Evolutionary conservation across 306 rosid genomes (phyloP), one percentile per base, ranked within the genome.

Genomic region (Alnus glutinosa): DNA sequence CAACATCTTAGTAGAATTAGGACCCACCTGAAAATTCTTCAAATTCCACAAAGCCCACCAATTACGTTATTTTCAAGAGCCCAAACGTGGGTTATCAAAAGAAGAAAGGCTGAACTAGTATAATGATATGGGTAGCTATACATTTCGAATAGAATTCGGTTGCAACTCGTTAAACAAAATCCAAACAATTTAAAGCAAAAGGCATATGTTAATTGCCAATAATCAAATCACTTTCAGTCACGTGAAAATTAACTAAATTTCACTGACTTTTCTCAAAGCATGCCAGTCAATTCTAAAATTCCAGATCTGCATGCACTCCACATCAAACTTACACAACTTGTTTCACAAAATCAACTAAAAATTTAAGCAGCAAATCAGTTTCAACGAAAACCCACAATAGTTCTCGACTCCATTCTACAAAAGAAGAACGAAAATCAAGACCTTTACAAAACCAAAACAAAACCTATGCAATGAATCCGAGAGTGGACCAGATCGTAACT

Each of bases 291-390:
- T 82, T 42, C 42, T 75, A 76, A 79, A 82, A 36, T 68, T 36
- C 46, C 69, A 82, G 83, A 88, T 77, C 78, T 80, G 71, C 71
- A 78, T 23, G n/a, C 57, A 79, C 74, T n/a, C 68, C n/a, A 73
- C 57, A 51, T 39, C 68, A 80, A 71, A 77, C 55, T 75, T 30
- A 68, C 70, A 54, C 70, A 54, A 69, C 19, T 71, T 58, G 47
- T 28, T 9, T 7, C 39, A 57, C 42, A 55, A 84, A 75, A 50
- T 49, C 77, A 42, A 68, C 62, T 23, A 30, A n/a, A 71, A 49
- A 51, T 71, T 18, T 19, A 77, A 82, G 78, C 4, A 78, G 74
- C 48, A 51, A 61, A 49, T 71, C 2, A 71, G 84, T 9, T 69
- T n/a, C 68, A 13, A 87, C 48, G 37, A 70, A 86, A 79, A 77